Evolutionary conservation across 192 early-diverging fungal genomes (phyloP).

Genomic region (Oehlia diaphana): DNA sequence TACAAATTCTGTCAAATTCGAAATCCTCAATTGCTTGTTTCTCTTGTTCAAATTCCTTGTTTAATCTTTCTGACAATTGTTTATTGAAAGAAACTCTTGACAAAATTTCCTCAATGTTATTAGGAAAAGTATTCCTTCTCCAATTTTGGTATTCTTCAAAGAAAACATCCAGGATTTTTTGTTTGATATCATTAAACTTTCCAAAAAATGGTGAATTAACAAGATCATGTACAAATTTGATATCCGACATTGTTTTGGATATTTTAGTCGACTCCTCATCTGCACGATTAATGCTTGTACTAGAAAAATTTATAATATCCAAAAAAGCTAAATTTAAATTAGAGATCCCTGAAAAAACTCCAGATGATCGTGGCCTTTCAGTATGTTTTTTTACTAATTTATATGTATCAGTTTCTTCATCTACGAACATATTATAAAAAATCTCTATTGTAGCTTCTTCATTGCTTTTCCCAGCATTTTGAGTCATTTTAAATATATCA

Average conservation of each 20-base stretch:
- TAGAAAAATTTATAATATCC: too few relatives aligned
- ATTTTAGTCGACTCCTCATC: not conserved
- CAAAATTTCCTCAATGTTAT: not conserved
- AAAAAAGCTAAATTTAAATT: not conserved
- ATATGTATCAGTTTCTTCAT: not conserved
- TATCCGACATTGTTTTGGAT: not conserved
- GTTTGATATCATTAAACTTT: not conserved
- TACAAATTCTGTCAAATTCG: not conserved
- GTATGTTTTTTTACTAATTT: not conserved
- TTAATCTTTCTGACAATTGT: not conserved
- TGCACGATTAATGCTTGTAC: not conserved
- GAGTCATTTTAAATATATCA: not conserved
- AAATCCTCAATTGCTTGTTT: not conserved
- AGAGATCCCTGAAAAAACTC: not conserved
- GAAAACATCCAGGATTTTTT: not conserved
- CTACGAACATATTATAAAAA: not conserved
- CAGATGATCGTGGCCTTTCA: not conserved
- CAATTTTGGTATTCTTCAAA: slow-evolving; percentile 1
- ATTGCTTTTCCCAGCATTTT: not conserved
- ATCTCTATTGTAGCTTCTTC: not conserved
- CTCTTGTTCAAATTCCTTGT: not conserved
- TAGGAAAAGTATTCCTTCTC: not conserved
- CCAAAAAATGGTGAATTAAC: not conserved
- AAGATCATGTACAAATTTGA: not conserved
- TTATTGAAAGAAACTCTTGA: not conserved